Percentiles rank a stretch among this genome's conserved stretches.
These are phyloP conservation scores for Rosa persica DNA, from an alignment of 306 rosid genomes.

Conservation along the genomic window DNA sequence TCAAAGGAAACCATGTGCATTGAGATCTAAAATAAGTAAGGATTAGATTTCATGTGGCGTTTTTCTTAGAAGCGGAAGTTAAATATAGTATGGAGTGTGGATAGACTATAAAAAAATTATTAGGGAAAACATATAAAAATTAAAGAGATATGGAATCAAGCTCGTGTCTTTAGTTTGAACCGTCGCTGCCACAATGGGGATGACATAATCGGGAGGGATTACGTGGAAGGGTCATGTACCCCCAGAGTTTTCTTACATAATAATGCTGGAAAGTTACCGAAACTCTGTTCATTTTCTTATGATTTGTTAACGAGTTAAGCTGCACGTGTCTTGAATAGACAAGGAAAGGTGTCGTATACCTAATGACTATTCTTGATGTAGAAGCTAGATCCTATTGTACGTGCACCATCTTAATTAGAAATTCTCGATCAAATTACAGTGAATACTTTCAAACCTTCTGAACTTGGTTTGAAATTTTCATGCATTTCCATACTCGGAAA, in stretches of 20 bases:
- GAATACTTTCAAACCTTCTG: background rate
- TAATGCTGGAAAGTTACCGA: background rate
- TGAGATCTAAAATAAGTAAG: conserved; percentile 38
- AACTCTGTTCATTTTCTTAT: background rate
- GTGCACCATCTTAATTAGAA: background rate
- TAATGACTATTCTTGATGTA: background rate
- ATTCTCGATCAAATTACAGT: background rate
- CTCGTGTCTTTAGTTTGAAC: conserved; percentile 19
- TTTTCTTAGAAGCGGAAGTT: conserved; percentile 26
- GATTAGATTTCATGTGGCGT: conserved; percentile 60
- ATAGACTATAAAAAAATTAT: conserved; percentile 8
- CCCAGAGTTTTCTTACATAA: background rate
- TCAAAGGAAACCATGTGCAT: conserved; percentile 43
- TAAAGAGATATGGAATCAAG: conserved; percentile 22
- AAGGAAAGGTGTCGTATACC: background rate
- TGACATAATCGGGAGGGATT: conserved; percentile 8
- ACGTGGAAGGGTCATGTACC: conserved; percentile 23
- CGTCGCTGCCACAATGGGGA: conserved; percentile 21
- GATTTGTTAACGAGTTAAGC: background rate
- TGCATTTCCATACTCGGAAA: background rate
- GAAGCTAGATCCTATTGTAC: background rate
- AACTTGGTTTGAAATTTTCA: background rate
- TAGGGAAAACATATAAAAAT: conserved; percentile 13
- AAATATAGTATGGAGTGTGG: conserved; percentile 22
- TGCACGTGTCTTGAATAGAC: background rate